phyloP scores from a whole-genome alignment of 1,284 basidiomycete species.

The Moesziomyces parantarcticus region DNA sequence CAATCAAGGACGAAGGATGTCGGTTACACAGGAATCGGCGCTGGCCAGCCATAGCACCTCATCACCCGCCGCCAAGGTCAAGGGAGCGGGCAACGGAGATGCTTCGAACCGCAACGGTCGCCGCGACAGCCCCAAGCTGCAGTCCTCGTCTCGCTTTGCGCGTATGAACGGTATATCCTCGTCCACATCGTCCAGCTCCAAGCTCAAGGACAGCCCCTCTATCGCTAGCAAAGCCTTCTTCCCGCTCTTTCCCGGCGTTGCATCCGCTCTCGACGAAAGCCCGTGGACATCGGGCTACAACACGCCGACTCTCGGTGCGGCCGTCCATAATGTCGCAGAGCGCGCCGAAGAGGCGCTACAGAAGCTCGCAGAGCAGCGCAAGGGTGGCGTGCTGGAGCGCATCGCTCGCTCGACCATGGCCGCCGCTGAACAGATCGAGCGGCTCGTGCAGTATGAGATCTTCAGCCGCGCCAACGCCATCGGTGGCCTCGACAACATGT shows the following conservation, averaged over 20 bases:
- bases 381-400: slow-evolving; percentile 12
- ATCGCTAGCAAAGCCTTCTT: slow-evolving; percentile 22
- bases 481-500: slow-evolving; percentile 58
- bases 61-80: slow-evolving; percentile 30
- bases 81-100: slow-evolving; percentile 6
- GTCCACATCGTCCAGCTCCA: slow-evolving; percentile 7
- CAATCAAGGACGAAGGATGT: slow-evolving; percentile 12
- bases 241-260: slow-evolving; percentile 37
- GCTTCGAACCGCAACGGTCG: slow-evolving; percentile 5
- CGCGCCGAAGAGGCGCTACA: slow-evolving; percentile 34
- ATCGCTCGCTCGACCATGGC: slow-evolving; percentile 11
- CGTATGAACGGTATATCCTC: slow-evolving; percentile 31
- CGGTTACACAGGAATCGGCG: slow-evolving; percentile 5
- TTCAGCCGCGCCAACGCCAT: slow-evolving; percentile 44
- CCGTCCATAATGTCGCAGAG: slow-evolving; percentile 42
- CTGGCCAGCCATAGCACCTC: slow-evolving; percentile 1
- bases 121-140: slow-evolving; percentile 15
- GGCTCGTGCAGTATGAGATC: slow-evolving; percentile 35
- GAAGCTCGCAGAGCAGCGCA: slow-evolving; percentile 20
- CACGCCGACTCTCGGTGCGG: slow-evolving; percentile 23
- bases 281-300: slow-evolving; percentile 47
- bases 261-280: slow-evolving; percentile 34
- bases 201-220: slow-evolving; percentile 3
- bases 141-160: slow-evolving; percentile 35
- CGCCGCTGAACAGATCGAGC: slow-evolving; percentile 23